These are phyloP conservation scores for Bruguiera hainesii DNA, from an alignment of 441 rosid species.

Conservation along the genomic window DNA sequence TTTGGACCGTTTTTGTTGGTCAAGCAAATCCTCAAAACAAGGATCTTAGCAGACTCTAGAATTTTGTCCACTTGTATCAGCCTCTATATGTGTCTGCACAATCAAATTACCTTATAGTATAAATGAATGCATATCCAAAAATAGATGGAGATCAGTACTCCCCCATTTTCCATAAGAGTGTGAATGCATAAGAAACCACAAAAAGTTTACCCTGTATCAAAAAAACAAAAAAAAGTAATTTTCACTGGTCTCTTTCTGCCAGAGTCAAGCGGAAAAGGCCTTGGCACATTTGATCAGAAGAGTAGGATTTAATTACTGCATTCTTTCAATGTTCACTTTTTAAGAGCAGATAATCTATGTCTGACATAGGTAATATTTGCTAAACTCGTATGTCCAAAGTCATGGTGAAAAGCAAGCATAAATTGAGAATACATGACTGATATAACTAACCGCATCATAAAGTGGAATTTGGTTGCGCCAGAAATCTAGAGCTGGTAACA, in stretches of 20 bases:
- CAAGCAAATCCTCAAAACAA: background rate
- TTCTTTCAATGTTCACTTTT: too few relatives aligned
- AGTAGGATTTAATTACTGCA: too few relatives aligned
- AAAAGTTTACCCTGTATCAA: too few relatives aligned
- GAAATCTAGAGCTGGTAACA: constrained; percentile 58
- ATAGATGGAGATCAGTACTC: background rate
- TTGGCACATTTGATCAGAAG: too few relatives aligned
- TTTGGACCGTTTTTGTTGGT: background rate
- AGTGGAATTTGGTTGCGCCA: constrained; percentile 75
- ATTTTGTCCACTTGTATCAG: background rate
- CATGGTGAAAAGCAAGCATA: background rate
- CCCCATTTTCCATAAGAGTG: background rate
- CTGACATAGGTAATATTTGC: background rate
- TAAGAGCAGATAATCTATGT: too few relatives aligned
- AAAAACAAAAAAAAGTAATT: too few relatives aligned
- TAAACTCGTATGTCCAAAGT: background rate
- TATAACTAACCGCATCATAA: constrained; percentile 54
- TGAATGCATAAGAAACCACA: background rate
- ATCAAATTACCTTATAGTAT: background rate
- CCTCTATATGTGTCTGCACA: background rate
- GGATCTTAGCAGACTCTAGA: constrained; percentile 1
- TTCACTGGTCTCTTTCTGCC: too few relatives aligned
- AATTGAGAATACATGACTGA: constrained; percentile 10
- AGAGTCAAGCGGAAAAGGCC: too few relatives aligned
- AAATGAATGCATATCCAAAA: background rate